Evolutionary conservation across 495 filamentous ascomycete genomes (phyloP).

Genomic region (Bathelium albidoporum): DNA sequence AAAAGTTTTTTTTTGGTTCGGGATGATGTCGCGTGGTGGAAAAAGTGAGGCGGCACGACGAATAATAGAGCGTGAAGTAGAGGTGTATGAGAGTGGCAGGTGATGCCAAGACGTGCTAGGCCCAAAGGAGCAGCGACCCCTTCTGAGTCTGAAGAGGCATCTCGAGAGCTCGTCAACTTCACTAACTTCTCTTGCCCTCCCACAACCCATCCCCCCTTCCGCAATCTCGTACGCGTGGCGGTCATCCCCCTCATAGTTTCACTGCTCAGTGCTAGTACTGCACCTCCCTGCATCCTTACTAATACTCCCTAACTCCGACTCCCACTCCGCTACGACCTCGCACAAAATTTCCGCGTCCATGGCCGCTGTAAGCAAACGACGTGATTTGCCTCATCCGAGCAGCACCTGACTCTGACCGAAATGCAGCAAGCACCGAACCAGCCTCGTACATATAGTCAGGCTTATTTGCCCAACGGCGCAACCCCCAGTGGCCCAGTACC

Average conservation of each 20-base stretch:
- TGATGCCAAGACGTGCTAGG: conserved; percentile 2
- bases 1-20: too few relatives aligned
- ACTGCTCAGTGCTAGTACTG: neutral
- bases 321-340: neutral
- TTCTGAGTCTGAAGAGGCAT: neutral
- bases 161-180: neutral
- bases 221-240: neutral
- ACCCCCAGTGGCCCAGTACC: conserved; percentile 32
- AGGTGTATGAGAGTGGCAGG: too few relatives aligned
- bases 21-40: too few relatives aligned
- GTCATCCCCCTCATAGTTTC: neutral
- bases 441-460: conserved; percentile 29
- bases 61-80: too few relatives aligned
- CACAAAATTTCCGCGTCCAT: conserved; percentile 3
- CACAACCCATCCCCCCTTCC: neutral
- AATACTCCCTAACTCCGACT: neutral
- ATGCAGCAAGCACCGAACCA: conserved; percentile 32
- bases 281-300: neutral
- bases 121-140: neutral
- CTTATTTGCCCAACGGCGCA: conserved; percentile 32
- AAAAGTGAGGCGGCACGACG: too few relatives aligned
- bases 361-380: neutral
- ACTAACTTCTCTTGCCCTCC: too few relatives aligned
- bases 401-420: neutral
- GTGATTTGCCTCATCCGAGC: neutral